phyloP scores from a whole-genome alignment of 2,329 filamentous ascomycete genomes.

The Colletotrichum sp. region DNA sequence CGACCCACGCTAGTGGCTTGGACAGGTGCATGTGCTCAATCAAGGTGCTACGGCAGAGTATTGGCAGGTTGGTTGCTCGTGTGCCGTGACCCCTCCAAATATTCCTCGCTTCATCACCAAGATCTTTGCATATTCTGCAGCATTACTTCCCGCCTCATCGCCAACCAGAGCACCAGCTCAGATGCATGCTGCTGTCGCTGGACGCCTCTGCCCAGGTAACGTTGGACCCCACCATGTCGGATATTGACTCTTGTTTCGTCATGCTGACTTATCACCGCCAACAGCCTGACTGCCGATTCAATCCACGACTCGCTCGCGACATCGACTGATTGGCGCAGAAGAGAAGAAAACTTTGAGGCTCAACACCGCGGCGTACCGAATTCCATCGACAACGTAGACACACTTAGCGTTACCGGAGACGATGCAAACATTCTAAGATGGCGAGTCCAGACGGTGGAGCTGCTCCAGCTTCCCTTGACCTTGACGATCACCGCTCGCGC shows the following conservation, averaged over 20 bases:
- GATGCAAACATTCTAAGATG: slow-evolving; percentile 33
- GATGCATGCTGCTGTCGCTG: neutral
- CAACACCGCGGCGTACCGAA: neutral
- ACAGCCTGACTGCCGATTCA: slow-evolving; percentile 8
- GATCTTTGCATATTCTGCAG: neutral
- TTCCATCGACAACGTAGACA: neutral
- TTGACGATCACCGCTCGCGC: slow-evolving; percentile 21
- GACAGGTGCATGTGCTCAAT: slow-evolving; percentile 18
- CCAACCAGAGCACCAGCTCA: neutral
- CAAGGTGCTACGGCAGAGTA: neutral
- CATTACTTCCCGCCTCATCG: neutral
- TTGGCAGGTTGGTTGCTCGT: slow-evolving; percentile 3
- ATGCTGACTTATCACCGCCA: slow-evolving; percentile 20
- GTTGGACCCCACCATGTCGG: slow-evolving; percentile 13
- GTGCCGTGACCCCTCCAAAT: slow-evolving; percentile 18
- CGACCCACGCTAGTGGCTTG: neutral
- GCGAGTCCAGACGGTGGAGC: slow-evolving; percentile 33
- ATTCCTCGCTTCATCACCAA: neutral
- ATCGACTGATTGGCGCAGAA: slow-evolving; percentile 8
- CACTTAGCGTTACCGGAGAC: neutral
- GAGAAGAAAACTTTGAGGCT: neutral
- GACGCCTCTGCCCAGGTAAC: neutral
- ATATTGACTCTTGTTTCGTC: slow-evolving; percentile 21
- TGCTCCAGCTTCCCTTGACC: slow-evolving; percentile 22
- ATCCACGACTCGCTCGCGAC: slow-evolving; percentile 12